Percentiles rank a stretch among this genome's conserved stretches.
phyloP scores from a whole-genome alignment of 345 rosid genomes.

The Eucalyptus caleyi region DNA sequence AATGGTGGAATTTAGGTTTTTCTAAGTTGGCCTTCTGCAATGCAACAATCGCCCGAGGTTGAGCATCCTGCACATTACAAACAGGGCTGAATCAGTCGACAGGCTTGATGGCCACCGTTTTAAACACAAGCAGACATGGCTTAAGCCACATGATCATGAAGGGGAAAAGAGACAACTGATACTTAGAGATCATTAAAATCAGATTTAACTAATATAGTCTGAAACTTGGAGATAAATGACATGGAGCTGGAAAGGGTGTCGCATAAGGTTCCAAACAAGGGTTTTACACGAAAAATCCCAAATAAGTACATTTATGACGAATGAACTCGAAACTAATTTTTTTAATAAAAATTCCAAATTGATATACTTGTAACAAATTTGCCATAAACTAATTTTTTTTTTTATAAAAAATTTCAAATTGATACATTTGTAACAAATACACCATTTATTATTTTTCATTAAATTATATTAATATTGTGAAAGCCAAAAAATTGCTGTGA shows the following conservation, averaged over 20 bases:
- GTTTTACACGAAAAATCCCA: too few relatives aligned
- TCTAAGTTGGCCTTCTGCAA: constrained; percentile 80
- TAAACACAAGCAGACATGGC: not conserved
- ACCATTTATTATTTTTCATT: fast-evolving
- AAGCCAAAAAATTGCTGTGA: fast-evolving
- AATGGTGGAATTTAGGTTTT: constrained; percentile 49
- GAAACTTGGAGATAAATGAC: not conserved
- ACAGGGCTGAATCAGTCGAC: not conserved
- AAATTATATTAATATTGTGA: fast-evolving
- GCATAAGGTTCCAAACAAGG: not conserved
- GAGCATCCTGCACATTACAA: constrained; percentile 52
- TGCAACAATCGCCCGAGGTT: constrained; percentile 53
- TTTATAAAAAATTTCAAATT: too few relatives aligned
- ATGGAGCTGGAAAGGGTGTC: not conserved
- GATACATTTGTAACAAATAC: too few relatives aligned
- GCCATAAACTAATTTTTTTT: fast-evolving
- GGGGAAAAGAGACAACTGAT: not conserved
- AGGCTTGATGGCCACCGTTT: not conserved
- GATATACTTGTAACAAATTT: fast-evolving
- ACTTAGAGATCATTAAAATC: not conserved
- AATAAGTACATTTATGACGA: too few relatives aligned
- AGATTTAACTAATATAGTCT: not conserved
- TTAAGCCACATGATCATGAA: not conserved
- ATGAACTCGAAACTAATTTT: too few relatives aligned
- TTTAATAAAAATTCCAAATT: fast-evolving